Conservation (phyloP, 2,329 filamentous ascomycete genomes). For the Fusarium sp. region DNA sequence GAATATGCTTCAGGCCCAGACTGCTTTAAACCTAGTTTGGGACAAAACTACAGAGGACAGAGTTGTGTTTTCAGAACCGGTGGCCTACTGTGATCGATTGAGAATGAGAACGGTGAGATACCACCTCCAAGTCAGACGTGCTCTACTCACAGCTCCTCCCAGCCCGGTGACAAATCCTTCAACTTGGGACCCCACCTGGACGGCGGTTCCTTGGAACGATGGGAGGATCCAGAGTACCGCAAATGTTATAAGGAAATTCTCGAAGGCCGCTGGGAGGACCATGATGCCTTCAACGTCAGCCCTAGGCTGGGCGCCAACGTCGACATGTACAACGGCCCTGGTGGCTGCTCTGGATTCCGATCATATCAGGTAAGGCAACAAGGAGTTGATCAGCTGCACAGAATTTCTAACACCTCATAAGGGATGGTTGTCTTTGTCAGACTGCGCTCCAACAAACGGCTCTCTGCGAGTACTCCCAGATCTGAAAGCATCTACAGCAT, state of each 20-base stretch:
- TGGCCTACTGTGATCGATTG: not conserved
- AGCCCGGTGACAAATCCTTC: not conserved
- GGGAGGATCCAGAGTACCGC: not conserved
- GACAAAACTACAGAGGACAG: too few species aligned
- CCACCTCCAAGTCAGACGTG: too few species aligned
- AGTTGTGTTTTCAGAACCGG: not conserved
- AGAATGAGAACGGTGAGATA: not conserved
- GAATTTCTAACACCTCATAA: not conserved
- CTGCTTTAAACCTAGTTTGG: not conserved
- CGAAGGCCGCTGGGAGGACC: not conserved
- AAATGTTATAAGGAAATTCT: not conserved
- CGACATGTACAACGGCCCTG: constrained; percentile 18
- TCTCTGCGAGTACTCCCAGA: too few species aligned
- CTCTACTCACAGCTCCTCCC: not conserved
- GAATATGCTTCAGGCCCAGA: not conserved
- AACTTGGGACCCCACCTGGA: not conserved
- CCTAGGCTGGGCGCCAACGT: constrained; percentile 10
- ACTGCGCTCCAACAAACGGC: too few species aligned
- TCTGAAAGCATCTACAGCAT: not conserved
- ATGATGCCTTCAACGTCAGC: not conserved
- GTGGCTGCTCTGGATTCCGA: constrained; percentile 16
- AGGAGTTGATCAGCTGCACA: too few species aligned
- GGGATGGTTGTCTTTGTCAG: not conserved
- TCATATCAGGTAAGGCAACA: not conserved
- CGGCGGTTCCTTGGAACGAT: not conserved